A percentile compares a stretch with the other conserved stretches of the same genome.
These are phyloP conservation scores for Metarhizium album DNA, from an alignment of 2,329 filamentous ascomycete species.

Conservation along the genomic window DNA sequence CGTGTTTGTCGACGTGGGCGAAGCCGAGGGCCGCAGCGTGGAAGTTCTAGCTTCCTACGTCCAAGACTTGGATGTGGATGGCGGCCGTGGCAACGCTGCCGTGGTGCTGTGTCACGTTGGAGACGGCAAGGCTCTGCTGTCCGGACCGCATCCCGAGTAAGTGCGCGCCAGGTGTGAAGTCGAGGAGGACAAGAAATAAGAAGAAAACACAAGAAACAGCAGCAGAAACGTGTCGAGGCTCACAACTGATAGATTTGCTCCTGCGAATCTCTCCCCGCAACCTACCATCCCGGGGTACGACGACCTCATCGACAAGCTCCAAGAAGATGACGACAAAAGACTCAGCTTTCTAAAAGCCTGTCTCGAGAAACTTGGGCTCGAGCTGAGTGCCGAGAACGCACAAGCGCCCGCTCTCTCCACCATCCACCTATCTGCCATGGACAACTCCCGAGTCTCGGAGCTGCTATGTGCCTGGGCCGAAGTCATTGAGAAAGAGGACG, in stretches of 20 bases:
- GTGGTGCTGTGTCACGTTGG: constrained; percentile 77
- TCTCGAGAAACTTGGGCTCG: constrained; percentile 70
- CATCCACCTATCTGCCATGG: constrained; percentile 67
- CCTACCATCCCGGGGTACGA: constrained; percentile 58
- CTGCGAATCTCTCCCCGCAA: constrained; percentile 62
- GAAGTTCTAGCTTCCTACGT: constrained; percentile 75
- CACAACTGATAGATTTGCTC: constrained; percentile 55
- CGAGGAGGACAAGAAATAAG: neutral
- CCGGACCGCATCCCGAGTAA: constrained; percentile 86
- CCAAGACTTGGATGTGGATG: constrained; percentile 64
- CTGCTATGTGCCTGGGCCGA: constrained; percentile 57
- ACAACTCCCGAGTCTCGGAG: constrained; percentile 53
- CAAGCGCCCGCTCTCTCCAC: constrained; percentile 69
- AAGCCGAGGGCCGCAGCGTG: constrained; percentile 51
- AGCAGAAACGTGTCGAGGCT: too few relatives aligned
- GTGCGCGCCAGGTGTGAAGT: constrained; percentile 8
- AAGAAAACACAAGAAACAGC: too few relatives aligned
- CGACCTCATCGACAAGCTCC: constrained; percentile 56
- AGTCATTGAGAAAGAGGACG: constrained; percentile 54
- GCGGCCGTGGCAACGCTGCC: constrained; percentile 59
- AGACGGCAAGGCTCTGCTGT: constrained; percentile 67
- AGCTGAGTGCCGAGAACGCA: constrained; percentile 58
- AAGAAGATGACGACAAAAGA: constrained; percentile 58
- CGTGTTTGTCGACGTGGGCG: constrained; percentile 73
- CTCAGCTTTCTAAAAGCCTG: constrained; percentile 69